Conservation (phyloP, 768 basidiomycete species). For the Tricholoma saponaceum region DNA sequence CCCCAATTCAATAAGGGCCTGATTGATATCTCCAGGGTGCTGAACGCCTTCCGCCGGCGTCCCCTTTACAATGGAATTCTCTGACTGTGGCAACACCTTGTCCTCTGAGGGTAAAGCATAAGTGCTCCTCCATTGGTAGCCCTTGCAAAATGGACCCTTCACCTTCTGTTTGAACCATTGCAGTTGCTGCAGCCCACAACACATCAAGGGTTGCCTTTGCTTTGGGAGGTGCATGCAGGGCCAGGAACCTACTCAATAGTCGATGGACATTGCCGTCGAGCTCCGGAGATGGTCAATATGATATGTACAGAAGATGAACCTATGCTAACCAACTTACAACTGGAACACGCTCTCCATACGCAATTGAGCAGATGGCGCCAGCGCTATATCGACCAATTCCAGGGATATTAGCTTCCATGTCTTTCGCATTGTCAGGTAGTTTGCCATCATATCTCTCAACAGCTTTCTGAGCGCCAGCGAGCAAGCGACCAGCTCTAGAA, state of each 20-base stretch:
- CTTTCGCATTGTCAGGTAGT: slow-evolving; percentile 75
- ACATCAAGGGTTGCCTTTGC: slow-evolving; percentile 72
- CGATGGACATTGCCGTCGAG: slow-evolving; percentile 90
- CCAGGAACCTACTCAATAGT: slow-evolving; percentile 78
- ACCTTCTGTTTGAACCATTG: slow-evolving; percentile 47
- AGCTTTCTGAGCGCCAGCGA: slow-evolving; percentile 80
- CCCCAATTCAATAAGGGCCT: slow-evolving; percentile 93
- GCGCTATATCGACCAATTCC: slow-evolving; percentile 90
- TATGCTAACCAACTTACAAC: slow-evolving; percentile 53
- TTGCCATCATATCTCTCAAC: slow-evolving; percentile 61
- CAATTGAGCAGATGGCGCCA: slow-evolving; percentile 82
- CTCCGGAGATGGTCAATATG: slow-evolving; percentile 31
- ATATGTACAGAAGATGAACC: slow-evolving; percentile 3
- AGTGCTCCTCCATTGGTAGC: background rate
- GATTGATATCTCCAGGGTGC: slow-evolving; percentile 80
- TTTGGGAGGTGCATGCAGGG: slow-evolving; percentile 79
- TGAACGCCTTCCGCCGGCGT: slow-evolving; percentile 20
- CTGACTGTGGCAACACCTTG: background rate
- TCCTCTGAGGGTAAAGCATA: background rate
- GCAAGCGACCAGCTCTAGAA: slow-evolving; percentile 76
- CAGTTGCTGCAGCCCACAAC: slow-evolving; percentile 76
- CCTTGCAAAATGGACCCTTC: slow-evolving; percentile 6
- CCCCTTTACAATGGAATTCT: background rate
- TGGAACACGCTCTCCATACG: slow-evolving; percentile 78
- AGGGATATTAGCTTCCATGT: slow-evolving; percentile 79